These are phyloP conservation scores for Pseudogymnoascus pannorum DNA, from an alignment of 2,329 filamentous ascomycete species.

Conservation along the genomic window DNA sequence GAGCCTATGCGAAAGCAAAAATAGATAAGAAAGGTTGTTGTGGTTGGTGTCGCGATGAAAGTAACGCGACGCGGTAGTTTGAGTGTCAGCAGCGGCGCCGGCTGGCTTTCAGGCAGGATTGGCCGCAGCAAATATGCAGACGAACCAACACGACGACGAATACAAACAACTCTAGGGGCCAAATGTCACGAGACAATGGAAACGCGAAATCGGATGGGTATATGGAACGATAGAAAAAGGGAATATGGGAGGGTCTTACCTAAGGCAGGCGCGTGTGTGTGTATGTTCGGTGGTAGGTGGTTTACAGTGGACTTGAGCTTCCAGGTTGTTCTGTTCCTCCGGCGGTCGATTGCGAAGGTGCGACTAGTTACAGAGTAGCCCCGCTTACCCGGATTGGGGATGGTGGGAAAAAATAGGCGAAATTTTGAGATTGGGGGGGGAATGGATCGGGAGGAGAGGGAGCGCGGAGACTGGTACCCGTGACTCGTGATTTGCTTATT, in stretches of 20 bases:
- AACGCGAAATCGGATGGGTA: neutral
- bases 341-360: slow-evolving; percentile 7
- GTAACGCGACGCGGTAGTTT: slow-evolving; percentile 1
- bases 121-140: neutral
- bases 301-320: slow-evolving; percentile 8
- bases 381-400: neutral
- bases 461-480: neutral
- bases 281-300: slow-evolving; percentile 2
- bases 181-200: slow-evolving; percentile 10
- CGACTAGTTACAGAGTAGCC: slow-evolving; percentile 1
- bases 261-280: slow-evolving; percentile 17
- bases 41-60: slow-evolving; percentile 8
- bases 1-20: slow-evolving; percentile 17
- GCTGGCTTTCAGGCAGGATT: neutral
- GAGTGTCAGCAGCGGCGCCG: neutral
- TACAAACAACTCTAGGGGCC: neutral
- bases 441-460: no score
- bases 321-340: slow-evolving; percentile 8
- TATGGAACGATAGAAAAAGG: slow-evolving; percentile 15
- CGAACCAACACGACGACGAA: neutral
- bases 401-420: neutral
- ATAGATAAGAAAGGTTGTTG: slow-evolving; percentile 22
- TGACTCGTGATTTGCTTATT: neutral
- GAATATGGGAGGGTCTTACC: slow-evolving; percentile 28
- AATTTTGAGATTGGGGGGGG: neutral